Evolutionary conservation across 2,329 filamentous ascomycete species (phyloP).

Genomic region (Lachnellula cervina): DNA sequence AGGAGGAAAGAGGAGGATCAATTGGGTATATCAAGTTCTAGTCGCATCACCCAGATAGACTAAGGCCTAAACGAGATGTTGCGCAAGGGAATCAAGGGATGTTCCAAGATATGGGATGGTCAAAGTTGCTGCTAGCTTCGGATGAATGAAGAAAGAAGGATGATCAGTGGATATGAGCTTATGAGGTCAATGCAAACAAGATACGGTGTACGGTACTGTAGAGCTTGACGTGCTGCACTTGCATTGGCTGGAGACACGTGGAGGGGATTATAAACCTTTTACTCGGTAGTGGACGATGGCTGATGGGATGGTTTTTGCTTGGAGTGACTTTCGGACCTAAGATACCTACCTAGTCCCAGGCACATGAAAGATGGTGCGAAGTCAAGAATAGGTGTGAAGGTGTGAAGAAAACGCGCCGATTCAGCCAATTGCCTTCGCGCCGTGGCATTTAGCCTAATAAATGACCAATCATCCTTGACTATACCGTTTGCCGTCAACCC

Average conservation of each 20-base stretch:
- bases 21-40: neutral
- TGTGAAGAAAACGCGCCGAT: no score
- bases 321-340: no score
- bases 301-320: no score
- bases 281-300: no score
- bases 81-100: neutral
- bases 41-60: neutral
- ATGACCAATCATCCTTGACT: no score
- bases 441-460: no score
- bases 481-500: neutral
- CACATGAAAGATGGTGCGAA: no score
- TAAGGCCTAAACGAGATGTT: neutral
- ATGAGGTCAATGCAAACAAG: conserved; percentile 11
- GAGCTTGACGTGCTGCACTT: conserved; percentile 3
- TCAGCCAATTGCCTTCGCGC: no score
- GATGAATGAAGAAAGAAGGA: neutral
- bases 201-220: no score
- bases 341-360: no score
- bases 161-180: conserved; percentile 1
- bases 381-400: no score
- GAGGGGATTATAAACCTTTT: no score
- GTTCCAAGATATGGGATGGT: neutral
- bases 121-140: neutral
- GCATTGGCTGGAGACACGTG: conserved; percentile 1
- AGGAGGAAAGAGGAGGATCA: neutral